These are phyloP conservation scores for Nepenthes alata DNA, from an alignment of 179 eudicot species.

Conservation along the genomic window DNA sequence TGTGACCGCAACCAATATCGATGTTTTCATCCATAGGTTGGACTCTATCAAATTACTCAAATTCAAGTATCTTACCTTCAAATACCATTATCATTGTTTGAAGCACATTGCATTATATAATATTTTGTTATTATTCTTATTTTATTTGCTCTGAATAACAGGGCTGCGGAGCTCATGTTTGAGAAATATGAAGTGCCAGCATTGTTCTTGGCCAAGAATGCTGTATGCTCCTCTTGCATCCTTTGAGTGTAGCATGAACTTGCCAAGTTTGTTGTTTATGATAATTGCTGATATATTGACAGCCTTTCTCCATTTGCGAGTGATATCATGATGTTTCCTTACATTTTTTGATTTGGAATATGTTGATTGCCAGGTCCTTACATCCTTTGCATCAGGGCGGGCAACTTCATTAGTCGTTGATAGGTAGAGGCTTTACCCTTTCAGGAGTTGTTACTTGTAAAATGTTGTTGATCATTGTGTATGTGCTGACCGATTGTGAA, in stretches of 20 bases:
- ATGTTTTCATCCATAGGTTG: no score
- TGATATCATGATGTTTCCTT: neutral
- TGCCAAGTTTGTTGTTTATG: neutral
- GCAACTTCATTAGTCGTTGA: constrained; percentile 92
- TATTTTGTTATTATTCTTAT: neutral
- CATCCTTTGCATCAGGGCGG: constrained; percentile 96
- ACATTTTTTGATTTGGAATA: neutral
- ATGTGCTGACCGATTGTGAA: no score
- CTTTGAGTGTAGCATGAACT: neutral
- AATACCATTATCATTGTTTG: neutral
- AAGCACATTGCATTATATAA: neutral
- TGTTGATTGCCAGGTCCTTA: constrained; percentile 60
- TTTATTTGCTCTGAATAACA: constrained; percentile 17
- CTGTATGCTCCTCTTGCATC: constrained; percentile 45
- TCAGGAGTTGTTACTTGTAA: neutral
- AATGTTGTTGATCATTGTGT: neutral
- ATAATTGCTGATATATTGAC: neutral
- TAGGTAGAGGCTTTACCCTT: constrained; percentile 31
- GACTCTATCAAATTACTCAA: no score
- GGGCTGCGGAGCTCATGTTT: constrained; percentile 96
- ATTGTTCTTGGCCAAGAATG: constrained; percentile 88
- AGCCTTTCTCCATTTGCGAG: neutral
- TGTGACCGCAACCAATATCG: no score
- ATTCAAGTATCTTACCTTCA: no score
- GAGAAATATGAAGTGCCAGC: constrained; percentile 97